A percentile compares a stretch with the other conserved stretches of the same genome.
Conservation (phyloP, 2,329 filamentous ascomycete genomes). For the Penicillium sp. region DNA sequence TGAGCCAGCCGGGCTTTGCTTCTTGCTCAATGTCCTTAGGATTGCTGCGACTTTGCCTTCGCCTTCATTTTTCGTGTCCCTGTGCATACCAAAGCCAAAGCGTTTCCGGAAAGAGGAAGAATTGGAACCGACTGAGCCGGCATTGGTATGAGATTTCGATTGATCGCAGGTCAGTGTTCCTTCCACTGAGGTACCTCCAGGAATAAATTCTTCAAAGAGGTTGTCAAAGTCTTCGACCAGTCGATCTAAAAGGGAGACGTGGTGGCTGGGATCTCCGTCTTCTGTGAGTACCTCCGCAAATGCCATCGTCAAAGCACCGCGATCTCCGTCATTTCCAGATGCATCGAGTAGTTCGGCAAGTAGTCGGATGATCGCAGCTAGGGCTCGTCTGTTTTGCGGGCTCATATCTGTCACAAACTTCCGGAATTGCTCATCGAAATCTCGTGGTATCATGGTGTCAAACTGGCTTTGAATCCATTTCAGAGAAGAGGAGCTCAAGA, state of each 20-base stretch:
- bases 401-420: conserved; percentile 52
- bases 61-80: conserved; percentile 71
- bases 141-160: conserved; percentile 60
- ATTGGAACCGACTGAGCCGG: conserved; percentile 78
- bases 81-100: conserved; percentile 75
- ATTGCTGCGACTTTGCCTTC: conserved; percentile 71
- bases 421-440: conserved; percentile 58
- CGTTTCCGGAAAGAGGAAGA: conserved; percentile 80
- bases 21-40: conserved; percentile 87
- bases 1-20: conserved; percentile 59
- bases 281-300: conserved; percentile 84
- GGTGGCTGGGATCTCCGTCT: conserved; percentile 73
- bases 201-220: conserved; percentile 70
- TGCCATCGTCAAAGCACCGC: conserved; percentile 80
- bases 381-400: conserved; percentile 67
- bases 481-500: conserved; percentile 70
- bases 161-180: conserved; percentile 52
- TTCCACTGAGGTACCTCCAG: conserved; percentile 45
- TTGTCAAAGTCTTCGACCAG: conserved; percentile 85
- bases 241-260: conserved; percentile 83
- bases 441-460: conserved; percentile 42
- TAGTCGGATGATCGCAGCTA: conserved; percentile 79
- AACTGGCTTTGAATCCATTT: conserved; percentile 65
- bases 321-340: conserved; percentile 85
- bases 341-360: conserved; percentile 84